These are phyloP conservation scores for Talaromyces verruculosus DNA, from an alignment of 2,329 filamentous ascomycete genomes.

Conservation along the genomic window DNA sequence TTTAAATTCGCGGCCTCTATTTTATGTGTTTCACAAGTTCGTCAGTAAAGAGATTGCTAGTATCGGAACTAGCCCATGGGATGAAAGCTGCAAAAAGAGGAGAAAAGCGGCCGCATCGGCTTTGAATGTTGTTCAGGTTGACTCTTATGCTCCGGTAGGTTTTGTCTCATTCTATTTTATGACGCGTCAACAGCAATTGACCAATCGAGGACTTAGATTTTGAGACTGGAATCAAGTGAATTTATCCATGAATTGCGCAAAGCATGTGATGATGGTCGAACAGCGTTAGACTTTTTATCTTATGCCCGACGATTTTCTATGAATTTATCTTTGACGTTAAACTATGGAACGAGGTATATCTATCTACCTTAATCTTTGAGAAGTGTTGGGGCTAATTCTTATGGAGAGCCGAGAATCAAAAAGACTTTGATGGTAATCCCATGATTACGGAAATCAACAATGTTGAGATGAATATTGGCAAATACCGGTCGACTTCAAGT, in stretches of 20 bases:
- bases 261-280: slow-evolving; percentile 13
- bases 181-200: neutral
- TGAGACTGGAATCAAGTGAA: slow-evolving; percentile 19
- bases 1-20: slow-evolving; percentile 44
- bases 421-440: slow-evolving; percentile 16
- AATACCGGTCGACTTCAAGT: slow-evolving; percentile 22
- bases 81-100: slow-evolving; percentile 22
- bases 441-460: slow-evolving; percentile 21
- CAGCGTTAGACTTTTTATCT: slow-evolving; percentile 13
- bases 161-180: neutral
- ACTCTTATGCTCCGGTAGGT: slow-evolving; percentile 21
- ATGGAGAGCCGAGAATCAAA: slow-evolving; percentile 14
- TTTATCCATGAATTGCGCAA: slow-evolving; percentile 20
- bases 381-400: too few species aligned
- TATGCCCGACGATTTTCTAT: slow-evolving; percentile 19
- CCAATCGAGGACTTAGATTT: slow-evolving; percentile 4
- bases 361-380: too few species aligned
- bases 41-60: slow-evolving; percentile 22
- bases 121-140: slow-evolving; percentile 19
- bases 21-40: slow-evolving; percentile 50
- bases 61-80: slow-evolving; percentile 23
- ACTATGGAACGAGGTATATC: slow-evolving; percentile 22
- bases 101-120: slow-evolving; percentile 22
- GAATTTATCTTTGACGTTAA: slow-evolving; percentile 21
- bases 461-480: slow-evolving; percentile 22